Percentiles rank a stretch among this genome's conserved stretches.
Conservation (phyloP, 208 protist genomes). For the Trypanosoma lewisi region DNA sequence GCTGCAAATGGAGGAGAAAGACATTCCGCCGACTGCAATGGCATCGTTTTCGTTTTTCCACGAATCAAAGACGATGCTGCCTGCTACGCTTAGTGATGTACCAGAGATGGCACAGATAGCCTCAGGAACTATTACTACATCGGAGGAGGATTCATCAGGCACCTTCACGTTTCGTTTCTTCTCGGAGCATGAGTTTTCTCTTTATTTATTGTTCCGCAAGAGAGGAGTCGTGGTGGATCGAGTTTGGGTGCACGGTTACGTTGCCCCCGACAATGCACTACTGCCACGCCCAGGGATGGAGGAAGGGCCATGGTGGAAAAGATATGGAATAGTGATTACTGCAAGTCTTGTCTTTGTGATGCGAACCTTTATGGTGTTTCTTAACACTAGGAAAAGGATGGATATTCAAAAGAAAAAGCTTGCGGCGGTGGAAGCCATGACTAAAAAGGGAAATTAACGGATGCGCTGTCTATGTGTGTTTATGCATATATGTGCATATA, state of each 20-base stretch:
- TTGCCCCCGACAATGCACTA: conserved; percentile 31
- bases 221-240: neutral
- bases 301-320: conserved; percentile 35
- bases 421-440: neutral
- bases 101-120: conserved; percentile 30
- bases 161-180: conserved; percentile 49
- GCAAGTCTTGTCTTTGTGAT: conserved; percentile 30
- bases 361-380: conserved; percentile 39
- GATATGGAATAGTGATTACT: conserved; percentile 28
- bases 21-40: conserved; percentile 22
- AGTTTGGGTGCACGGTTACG: conserved; percentile 75
- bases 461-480: no score
- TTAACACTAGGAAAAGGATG: conserved; percentile 29
- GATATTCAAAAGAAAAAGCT: conserved; percentile 7
- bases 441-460: conserved; percentile 29
- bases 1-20: conserved; percentile 37
- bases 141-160: conserved; percentile 17
- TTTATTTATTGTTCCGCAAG: neutral
- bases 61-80: conserved; percentile 21
- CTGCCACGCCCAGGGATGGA: conserved; percentile 24
- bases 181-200: conserved; percentile 57
- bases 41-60: conserved; percentile 42
- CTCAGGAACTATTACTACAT: neutral
- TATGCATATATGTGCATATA: no score
- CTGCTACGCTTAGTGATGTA: conserved; percentile 39